Base-by-base conservation (phyloP, 2,329 filamentous ascomycete species). In the Hypoxylon sp. region DNA sequence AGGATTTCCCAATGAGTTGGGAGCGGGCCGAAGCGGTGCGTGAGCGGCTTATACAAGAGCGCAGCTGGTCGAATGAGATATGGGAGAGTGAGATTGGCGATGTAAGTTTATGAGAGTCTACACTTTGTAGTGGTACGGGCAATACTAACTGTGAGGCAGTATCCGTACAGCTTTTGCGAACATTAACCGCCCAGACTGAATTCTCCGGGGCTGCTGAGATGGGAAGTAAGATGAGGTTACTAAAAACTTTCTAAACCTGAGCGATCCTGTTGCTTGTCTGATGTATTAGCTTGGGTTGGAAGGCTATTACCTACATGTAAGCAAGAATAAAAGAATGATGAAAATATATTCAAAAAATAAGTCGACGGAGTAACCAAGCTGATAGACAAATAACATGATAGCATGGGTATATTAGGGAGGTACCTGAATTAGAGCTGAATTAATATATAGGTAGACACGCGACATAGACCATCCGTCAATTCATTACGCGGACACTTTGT, bases 1-100 rank as follows among this genome's bases (percentile, higher is more conserved):
- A 74, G 4, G 67, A 59, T 1, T 72, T 69, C 44, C 73, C 72
- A 1, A 63, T 78, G 32, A 70, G 68, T 32, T 70, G 68, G 70
- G 68, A 75, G 7, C 64, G 71, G 36, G 75, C 72, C 3, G 7
- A 65, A 11, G 57, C 46, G 3, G 38, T 64, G 12, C 65, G 73
- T 4, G 60, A 68, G 20, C 56, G 58, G 7, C 59, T 76, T 18
- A 76, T 75, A 65, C n/a, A 56, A 5, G 71, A 72, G 42, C 67
- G 74, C 0, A 58, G 24, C 22, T 58, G 50, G 52, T 38, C 30
- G 9, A 44, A 46, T 30, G 14, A 36, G 0, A 30, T 14, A 2
- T 67, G 57, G 32, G 56, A 62, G 11, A 2, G 24, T 7, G 6
- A 36, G 11, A n/a, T 16, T 38, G n/a, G 45, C n/a, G 16, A 55